These are phyloP conservation scores for Gillenia trifoliata DNA, from an alignment of 306 rosid species.

Conservation along the genomic window DNA sequence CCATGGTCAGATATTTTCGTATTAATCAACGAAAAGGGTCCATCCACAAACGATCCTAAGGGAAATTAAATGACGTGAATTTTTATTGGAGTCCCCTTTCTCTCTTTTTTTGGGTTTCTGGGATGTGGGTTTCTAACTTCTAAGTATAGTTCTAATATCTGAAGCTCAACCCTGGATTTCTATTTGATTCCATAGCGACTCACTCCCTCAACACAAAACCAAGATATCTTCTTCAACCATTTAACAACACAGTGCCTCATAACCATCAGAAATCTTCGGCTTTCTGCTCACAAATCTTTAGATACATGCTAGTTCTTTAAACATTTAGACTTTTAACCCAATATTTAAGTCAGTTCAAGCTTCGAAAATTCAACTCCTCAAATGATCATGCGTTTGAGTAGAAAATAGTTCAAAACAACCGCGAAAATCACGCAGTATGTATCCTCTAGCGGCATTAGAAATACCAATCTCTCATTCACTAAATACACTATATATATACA, in stretches of 20 bases:
- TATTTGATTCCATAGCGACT: not conserved
- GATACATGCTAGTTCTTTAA: not conserved
- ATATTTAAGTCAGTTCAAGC: not conserved
- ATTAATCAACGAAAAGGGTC: not conserved
- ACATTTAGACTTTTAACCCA: not conserved
- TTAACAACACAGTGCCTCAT: not conserved
- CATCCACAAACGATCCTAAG: not conserved
- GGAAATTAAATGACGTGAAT: not conserved
- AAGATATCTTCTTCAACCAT: not conserved
- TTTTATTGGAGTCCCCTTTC: not conserved
- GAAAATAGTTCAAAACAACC: not conserved
- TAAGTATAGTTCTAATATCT: not conserved
- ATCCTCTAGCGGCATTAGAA: not conserved
- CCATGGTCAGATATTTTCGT: not conserved
- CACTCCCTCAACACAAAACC: not conserved
- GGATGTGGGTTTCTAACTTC: not conserved
- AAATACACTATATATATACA: not conserved
- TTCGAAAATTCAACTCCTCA: not conserved
- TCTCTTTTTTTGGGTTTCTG: not conserved
- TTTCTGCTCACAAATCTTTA: not conserved
- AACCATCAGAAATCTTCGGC: not conserved
- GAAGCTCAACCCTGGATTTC: not conserved
- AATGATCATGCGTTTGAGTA: not conserved
- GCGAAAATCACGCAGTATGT: not conserved
- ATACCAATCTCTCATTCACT: not conserved